Evolutionary conservation across 2,329 filamentous ascomycete species (phyloP).

Genomic region (Leptographium wingfieldii): DNA sequence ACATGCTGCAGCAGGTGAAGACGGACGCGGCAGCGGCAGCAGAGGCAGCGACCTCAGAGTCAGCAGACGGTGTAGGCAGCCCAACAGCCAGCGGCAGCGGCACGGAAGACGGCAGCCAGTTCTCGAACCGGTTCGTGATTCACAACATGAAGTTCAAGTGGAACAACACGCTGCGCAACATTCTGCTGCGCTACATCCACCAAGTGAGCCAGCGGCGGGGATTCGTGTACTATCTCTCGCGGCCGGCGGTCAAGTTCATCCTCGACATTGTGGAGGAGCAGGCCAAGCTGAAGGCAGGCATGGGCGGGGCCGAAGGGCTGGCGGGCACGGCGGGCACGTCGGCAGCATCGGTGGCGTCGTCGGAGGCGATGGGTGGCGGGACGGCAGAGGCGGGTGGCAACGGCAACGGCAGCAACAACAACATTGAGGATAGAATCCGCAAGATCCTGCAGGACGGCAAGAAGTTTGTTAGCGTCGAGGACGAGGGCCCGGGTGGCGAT

Average conservation of each 20-base stretch:
- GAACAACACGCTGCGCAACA: constrained; percentile 93
- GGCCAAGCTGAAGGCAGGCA: constrained; percentile 48
- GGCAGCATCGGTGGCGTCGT: background rate
- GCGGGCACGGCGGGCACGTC: background rate
- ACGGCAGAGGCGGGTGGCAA: background rate
- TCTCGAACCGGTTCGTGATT: constrained; percentile 95
- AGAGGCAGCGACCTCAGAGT: background rate
- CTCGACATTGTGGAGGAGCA: constrained; percentile 95
- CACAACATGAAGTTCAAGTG: constrained; percentile 97
- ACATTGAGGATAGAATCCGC: constrained; percentile 74
- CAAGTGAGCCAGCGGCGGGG: constrained; percentile 92
- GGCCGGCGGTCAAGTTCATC: constrained; percentile 93
- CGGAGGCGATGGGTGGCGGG: background rate
- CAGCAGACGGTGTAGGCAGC: background rate
- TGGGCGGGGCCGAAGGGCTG: background rate
- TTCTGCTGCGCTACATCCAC: constrained; percentile 92
- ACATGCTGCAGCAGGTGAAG: constrained; percentile 40
- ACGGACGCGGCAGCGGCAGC: constrained; percentile 15
- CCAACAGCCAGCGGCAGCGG: background rate
- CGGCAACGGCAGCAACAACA: constrained; percentile 25
- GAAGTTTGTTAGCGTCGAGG: constrained; percentile 64
- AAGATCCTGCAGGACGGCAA: constrained; percentile 75
- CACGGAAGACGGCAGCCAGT: constrained; percentile 59
- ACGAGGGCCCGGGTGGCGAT: constrained; percentile 11
- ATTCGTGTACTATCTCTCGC: constrained; percentile 95